These are phyloP conservation scores for Rhodotorula paludigena DNA, from an alignment of 768 basidiomycete species.

Conservation along the genomic window DNA sequence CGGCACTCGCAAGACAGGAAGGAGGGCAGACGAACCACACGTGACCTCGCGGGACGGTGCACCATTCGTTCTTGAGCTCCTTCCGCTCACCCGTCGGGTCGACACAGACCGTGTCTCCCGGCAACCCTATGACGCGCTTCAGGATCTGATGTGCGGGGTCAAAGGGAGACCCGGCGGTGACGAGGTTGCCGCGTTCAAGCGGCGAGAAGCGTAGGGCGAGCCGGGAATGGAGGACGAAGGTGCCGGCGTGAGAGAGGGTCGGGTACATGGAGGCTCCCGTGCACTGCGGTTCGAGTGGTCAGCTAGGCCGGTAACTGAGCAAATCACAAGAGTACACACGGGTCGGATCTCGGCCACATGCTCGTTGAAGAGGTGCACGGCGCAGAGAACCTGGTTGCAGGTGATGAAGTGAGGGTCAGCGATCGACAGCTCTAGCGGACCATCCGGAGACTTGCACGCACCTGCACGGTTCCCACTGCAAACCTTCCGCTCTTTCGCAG, in stretches of 20 bases:
- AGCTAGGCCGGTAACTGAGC: not conserved
- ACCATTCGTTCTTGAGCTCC: conserved; percentile 26
- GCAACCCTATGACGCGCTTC: conserved; percentile 83
- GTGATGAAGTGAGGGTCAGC: not conserved
- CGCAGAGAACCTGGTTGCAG: conserved; percentile 15
- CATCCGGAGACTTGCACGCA: too few species aligned
- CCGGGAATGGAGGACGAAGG: conserved; percentile 33
- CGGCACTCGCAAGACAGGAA: too few species aligned
- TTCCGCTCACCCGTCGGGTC: conserved; percentile 58
- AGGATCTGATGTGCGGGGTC: conserved; percentile 30
- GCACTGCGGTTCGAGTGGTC: conserved; percentile 8
- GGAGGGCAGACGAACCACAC: too few species aligned
- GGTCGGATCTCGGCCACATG: conserved; percentile 35
- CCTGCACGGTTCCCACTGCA: conserved; percentile 10
- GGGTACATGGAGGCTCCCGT: conserved; percentile 39
- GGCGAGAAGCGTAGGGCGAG: conserved; percentile 22
- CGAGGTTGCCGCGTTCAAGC: conserved; percentile 30
- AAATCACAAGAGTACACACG: not conserved
- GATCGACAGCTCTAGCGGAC: not conserved
- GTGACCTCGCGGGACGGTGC: conserved; percentile 10
- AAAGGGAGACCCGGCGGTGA: conserved; percentile 33
- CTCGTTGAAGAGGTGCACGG: conserved; percentile 36
- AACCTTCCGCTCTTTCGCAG: not conserved
- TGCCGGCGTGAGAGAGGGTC: conserved; percentile 23
- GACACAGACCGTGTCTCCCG: conserved; percentile 81